A percentile compares a stretch with the other conserved stretches of the same genome.
Evolutionary conservation across 2,329 filamentous ascomycete genomes (phyloP).

Genomic region (Epichloe glyceriae): DNA sequence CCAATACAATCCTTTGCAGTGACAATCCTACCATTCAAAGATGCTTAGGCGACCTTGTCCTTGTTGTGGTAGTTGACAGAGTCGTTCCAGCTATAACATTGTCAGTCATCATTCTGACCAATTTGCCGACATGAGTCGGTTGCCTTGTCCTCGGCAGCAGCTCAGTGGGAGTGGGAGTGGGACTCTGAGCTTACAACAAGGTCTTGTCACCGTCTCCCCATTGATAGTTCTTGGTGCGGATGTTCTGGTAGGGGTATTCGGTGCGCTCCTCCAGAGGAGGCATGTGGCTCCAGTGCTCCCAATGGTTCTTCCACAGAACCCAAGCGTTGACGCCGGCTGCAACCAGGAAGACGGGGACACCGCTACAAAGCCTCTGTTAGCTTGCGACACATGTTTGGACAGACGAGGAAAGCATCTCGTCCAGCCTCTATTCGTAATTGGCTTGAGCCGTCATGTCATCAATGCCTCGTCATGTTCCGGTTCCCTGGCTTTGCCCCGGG

Average conservation of each 20-base stretch:
- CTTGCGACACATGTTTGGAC: neutral
- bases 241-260: conserved; percentile 97
- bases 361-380: conserved; percentile 35
- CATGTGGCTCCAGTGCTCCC: conserved; percentile 85
- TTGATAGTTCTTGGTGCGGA: conserved; percentile 87
- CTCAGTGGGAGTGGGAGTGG: neutral
- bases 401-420: neutral
- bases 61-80: conserved; percentile 95
- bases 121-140: neutral
- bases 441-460: neutral
- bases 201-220: conserved; percentile 92
- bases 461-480: neutral
- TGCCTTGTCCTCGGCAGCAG: neutral
- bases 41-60: conserved; percentile 49
- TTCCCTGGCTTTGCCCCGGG: neutral
- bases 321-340: conserved; percentile 72
- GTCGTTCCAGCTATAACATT: conserved; percentile 65
- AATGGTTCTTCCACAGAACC: conserved; percentile 87
- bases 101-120: neutral
- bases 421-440: neutral
- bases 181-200: conserved; percentile 27
- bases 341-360: conserved; percentile 58
- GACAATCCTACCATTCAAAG: neutral
- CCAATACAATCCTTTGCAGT: neutral
- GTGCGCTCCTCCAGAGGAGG: conserved; percentile 78